These are phyloP conservation scores for Chlorokybus atmophyticus DNA, from an alignment of 139 green algal species.

Conservation along the genomic window DNA sequence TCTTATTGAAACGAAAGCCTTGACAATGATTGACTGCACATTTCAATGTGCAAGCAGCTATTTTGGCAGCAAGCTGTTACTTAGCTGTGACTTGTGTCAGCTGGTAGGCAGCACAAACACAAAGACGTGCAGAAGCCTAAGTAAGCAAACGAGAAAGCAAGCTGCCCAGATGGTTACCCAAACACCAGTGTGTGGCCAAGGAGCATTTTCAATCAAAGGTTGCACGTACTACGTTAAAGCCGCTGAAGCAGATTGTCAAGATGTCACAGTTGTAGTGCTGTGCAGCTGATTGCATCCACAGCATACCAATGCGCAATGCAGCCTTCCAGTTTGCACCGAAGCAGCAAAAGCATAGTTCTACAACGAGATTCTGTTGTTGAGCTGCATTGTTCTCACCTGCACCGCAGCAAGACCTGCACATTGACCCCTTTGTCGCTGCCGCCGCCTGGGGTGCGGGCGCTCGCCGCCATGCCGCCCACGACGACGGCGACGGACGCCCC, in stretches of 20 bases:
- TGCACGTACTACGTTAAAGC: too few relatives aligned
- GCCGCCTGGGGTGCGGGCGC: too few relatives aligned
- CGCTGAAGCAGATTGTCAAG: too few relatives aligned
- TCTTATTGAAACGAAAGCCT: conserved; percentile 6
- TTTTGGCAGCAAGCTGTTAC: conserved; percentile 7
- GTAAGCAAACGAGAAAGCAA: too few relatives aligned
- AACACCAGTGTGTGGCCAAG: too few relatives aligned
- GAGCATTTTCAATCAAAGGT: too few relatives aligned
- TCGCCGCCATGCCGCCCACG: too few relatives aligned
- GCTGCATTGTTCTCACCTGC: conserved; percentile 50
- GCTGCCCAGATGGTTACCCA: too few relatives aligned
- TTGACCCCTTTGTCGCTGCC: conserved; percentile 52
- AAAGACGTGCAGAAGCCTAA: too few relatives aligned
- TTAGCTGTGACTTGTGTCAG: too few relatives aligned
- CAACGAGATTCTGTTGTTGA: background rate
- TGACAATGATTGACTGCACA: conserved; percentile 1
- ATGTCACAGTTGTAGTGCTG: conserved; percentile 22
- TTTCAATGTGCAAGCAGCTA: background rate
- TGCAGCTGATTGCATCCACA: background rate
- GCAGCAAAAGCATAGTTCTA: background rate
- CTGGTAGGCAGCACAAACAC: too few relatives aligned
- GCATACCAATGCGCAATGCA: conserved; percentile 12
- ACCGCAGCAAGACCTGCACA: conserved; percentile 89
- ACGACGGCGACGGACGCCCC: too few relatives aligned
- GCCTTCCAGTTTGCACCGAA: background rate